Evolutionary conservation across 2,329 filamentous ascomycete genomes (phyloP).

Genomic region (Shiraia bambusicola): DNA sequence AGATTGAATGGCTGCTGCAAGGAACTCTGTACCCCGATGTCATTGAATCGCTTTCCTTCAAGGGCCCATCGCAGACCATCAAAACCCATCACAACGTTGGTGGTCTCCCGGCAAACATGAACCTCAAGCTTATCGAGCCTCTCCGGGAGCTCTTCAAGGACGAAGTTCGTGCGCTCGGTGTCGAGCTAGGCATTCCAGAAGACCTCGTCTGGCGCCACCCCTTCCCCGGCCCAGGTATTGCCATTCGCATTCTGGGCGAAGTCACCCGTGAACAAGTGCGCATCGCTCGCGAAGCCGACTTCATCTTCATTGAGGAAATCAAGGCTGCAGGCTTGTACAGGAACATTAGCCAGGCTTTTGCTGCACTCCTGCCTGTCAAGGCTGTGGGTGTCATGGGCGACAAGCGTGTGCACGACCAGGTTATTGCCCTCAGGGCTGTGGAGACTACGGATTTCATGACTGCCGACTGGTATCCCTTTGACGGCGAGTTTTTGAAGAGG

Average conservation of each 20-base stretch:
- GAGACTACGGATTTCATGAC: slow-evolving; percentile 73
- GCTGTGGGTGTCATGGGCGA: slow-evolving; percentile 71
- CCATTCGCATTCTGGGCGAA: slow-evolving; percentile 79
- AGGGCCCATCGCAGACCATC: slow-evolving; percentile 70
- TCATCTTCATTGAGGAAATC: slow-evolving; percentile 79
- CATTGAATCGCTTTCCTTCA: slow-evolving; percentile 72
- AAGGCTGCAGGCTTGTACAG: slow-evolving; percentile 70
- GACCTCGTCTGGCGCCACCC: slow-evolving; percentile 79
- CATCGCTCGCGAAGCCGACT: slow-evolving; percentile 75
- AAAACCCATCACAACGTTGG: slow-evolving; percentile 76
- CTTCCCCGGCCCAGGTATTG: slow-evolving; percentile 75
- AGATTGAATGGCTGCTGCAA: slow-evolving; percentile 84
- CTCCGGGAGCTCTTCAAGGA: slow-evolving; percentile 82
- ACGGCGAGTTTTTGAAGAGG: slow-evolving; percentile 63
- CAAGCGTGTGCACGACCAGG: slow-evolving; percentile 65
- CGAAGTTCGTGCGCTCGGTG: slow-evolving; percentile 71
- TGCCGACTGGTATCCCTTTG: slow-evolving; percentile 68
- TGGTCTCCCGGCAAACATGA: slow-evolving; percentile 63
- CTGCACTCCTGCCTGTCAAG: slow-evolving; percentile 65
- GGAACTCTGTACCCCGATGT: slow-evolving; percentile 79
- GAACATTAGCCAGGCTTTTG: slow-evolving; percentile 69
- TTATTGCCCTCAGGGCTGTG: slow-evolving; percentile 64
- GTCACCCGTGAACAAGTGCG: slow-evolving; percentile 76
- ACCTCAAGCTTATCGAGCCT: slow-evolving; percentile 74
- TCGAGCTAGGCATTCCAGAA: slow-evolving; percentile 68